These are phyloP conservation scores for Puccinia coronata DNA, from an alignment of 1,284 basidiomycete species.

Conservation along the genomic window DNA sequence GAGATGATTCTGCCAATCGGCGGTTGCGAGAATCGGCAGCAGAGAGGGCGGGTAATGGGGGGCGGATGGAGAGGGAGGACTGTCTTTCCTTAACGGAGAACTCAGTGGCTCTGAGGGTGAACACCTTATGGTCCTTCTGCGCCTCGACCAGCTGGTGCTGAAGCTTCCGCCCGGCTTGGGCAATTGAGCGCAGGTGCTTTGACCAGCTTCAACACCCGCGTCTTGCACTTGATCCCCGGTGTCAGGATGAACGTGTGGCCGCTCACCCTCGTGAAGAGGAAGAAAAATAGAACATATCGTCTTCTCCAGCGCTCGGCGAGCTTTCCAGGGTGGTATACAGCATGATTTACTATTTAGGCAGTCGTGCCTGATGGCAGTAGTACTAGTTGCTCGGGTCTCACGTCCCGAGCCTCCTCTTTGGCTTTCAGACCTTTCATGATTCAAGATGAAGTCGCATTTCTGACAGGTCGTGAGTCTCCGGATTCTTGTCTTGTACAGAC, in stretches of 20 bases:
- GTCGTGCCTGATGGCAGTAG: too few species aligned
- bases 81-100: conserved; percentile 29
- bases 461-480: too few species aligned
- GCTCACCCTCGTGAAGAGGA: neutral
- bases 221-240: conserved; percentile 44
- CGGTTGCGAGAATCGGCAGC: neutral
- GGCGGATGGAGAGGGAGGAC: neutral
- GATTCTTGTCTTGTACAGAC: too few species aligned
- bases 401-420: too few species aligned
- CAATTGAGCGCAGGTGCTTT: conserved; percentile 37
- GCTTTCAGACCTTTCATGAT: too few species aligned
- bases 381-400: too few species aligned
- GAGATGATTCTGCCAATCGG: conserved; percentile 22
- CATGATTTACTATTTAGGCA: too few species aligned
- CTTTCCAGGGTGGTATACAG: too few species aligned
- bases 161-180: conserved; percentile 42
- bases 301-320: neutral
- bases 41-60: neutral
- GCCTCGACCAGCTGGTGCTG: conserved; percentile 31
- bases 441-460: too few species aligned
- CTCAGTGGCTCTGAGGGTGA: conserved; percentile 33
- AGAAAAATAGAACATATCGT: conserved; percentile 18
- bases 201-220: conserved; percentile 40
- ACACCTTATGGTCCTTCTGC: conserved; percentile 35
- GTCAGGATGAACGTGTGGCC: conserved; percentile 35